Evolutionary conservation across 2,329 filamentous ascomycete species (phyloP).

Genomic region (Calonectria pauciramosa): DNA sequence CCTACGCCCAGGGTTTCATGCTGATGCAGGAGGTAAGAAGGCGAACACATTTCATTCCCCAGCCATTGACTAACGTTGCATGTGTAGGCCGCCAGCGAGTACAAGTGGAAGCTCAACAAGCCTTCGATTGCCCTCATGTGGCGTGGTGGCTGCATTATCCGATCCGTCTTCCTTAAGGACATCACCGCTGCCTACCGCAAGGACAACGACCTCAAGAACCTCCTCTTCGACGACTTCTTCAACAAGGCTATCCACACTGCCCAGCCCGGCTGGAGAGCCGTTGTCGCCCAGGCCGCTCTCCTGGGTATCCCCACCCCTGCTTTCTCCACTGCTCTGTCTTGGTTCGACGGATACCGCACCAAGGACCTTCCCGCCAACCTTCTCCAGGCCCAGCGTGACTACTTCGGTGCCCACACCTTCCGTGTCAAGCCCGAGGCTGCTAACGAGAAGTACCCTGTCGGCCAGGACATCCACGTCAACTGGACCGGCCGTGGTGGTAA

Average conservation of each 20-base stretch:
- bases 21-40: slow-evolving; percentile 92
- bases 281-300: slow-evolving; percentile 90
- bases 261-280: slow-evolving; percentile 91
- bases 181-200: slow-evolving; percentile 97
- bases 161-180: slow-evolving; percentile 99
- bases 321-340: slow-evolving; percentile 96
- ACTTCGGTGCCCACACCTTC: slow-evolving; percentile 98
- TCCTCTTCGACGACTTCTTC: slow-evolving; percentile 99
- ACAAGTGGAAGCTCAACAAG: slow-evolving; percentile 99
- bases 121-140: slow-evolving; percentile 99
- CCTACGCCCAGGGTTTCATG: slow-evolving; percentile 99
- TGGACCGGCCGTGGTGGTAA: slow-evolving; percentile 99
- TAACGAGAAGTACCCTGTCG: slow-evolving; percentile 83
- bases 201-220: slow-evolving; percentile 95
- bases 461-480: slow-evolving; percentile 97
- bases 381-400: slow-evolving; percentile 98
- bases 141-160: slow-evolving; percentile 99
- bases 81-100: slow-evolving; percentile 90
- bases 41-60: background rate
- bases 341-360: slow-evolving; percentile 99
- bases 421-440: slow-evolving; percentile 85
- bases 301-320: slow-evolving; percentile 96
- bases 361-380: slow-evolving; percentile 98
- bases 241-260: slow-evolving; percentile 98
- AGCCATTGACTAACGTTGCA: slow-evolving; percentile 12